Base-by-base conservation (phyloP, 805 yeast genomes). In the Metschnikowia aberdeeniae region DNA sequence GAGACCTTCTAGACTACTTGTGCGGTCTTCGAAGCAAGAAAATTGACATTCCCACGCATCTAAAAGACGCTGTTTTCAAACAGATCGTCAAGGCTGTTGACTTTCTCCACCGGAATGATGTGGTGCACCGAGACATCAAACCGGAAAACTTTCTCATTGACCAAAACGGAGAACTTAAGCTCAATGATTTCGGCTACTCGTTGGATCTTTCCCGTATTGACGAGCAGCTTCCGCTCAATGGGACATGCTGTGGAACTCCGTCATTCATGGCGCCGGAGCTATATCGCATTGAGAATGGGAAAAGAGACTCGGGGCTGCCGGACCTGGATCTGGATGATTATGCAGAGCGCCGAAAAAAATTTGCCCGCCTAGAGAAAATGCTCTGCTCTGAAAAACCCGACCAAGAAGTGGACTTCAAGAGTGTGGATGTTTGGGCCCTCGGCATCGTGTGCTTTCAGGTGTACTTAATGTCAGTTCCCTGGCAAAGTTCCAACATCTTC, bases 251-350 rank as follows among this genome's bases (percentile, higher is more conserved):
- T 49, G 84, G 84, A 2, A 78, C 84, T 1, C 66, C 66, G 20
- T 71, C 79, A 6, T 78, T 76, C 60, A 78, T 76, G 52, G 75
- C 82, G 0, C 84, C 84, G 0, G 83, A 78, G 53, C 49, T 77
- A 27, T 73, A 61, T 49, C 37, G 54, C 29, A 28, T 53, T 14
- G 70, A 66, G 40, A 42, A 40, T 2, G 48, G 20, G 28, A 24
- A 12, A 17, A 34, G 13, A 29, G 31, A 13, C 6, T 24, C 20
- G 20, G 33, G 3, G 9, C 7, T 20, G 14, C 13, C n/a, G 19
- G 36, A 20, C 14, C 6, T 8, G 19, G 40, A 51, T 54, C 17
- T 22, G 26, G 17, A 14, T 30, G 33, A 40, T 6, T 41, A 50
- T 6, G 52, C 36, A 22, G 38, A 44, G n/a, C 24, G 45, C 8